Evolutionary conservation across 257 asterid species (phyloP).

Genomic region (Solanum pimpinellifolium): DNA sequence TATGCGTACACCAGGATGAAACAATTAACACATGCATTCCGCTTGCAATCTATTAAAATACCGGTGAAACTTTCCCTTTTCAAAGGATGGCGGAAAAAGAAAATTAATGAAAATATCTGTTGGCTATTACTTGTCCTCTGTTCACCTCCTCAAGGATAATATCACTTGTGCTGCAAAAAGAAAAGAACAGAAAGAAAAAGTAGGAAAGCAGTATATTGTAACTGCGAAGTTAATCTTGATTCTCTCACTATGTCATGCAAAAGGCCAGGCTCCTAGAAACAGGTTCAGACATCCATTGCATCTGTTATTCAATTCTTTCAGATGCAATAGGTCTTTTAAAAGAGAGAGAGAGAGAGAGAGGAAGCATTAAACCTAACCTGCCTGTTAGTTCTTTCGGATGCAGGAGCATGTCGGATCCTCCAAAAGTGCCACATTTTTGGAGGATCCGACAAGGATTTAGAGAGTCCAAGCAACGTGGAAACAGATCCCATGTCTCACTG

Average conservation of each 20-base stretch:
- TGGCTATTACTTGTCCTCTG: background rate
- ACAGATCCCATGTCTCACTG: background rate
- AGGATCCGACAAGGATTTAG: background rate
- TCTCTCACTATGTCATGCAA: background rate
- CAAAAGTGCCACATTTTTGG: background rate
- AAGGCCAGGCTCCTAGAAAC: background rate
- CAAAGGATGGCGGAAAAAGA: background rate
- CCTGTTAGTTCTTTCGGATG: background rate
- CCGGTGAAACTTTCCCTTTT: background rate
- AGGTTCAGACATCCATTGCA: background rate
- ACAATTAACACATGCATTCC: background rate
- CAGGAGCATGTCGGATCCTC: background rate
- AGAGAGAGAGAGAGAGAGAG: background rate
- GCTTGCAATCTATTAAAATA: background rate
- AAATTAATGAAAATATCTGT: background rate
- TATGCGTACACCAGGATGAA: background rate
- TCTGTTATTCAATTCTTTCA: background rate
- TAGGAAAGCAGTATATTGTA: background rate
- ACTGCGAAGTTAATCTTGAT: background rate
- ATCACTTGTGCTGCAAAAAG: background rate
- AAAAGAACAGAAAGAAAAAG: background rate
- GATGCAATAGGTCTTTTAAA: background rate
- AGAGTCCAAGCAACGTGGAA: background rate
- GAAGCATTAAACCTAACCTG: background rate
- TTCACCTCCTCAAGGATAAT: background rate